Percentiles rank a stretch among this genome's conserved stretches.
Conservation (phyloP, 2,329 filamentous ascomycete genomes). For the Sporothrix brunneoviolacea region DNA sequence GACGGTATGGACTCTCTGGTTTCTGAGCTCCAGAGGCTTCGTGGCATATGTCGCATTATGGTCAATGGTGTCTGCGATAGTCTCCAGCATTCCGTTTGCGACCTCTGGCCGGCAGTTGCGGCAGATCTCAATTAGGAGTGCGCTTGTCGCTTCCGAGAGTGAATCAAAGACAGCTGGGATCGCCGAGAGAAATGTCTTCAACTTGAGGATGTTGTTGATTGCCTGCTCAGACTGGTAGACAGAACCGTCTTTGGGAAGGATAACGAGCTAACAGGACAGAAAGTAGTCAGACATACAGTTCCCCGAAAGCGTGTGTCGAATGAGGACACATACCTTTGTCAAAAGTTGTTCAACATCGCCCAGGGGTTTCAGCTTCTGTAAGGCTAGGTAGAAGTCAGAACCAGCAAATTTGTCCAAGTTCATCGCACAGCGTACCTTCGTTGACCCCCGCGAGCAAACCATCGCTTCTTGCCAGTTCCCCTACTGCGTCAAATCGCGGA, state of each 20-base stretch:
- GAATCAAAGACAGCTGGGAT: conserved; percentile 63
- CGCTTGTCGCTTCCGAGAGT: conserved; percentile 56
- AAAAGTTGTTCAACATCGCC: conserved; percentile 74
- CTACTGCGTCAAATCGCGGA: conserved; percentile 72
- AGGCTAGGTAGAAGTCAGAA: conserved; percentile 3
- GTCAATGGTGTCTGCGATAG: conserved; percentile 69
- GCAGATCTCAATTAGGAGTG: conserved; percentile 61
- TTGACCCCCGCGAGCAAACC: conserved; percentile 75
- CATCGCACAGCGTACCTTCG: conserved; percentile 53
- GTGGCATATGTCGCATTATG: conserved; percentile 72
- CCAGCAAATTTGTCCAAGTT: too few relatives aligned
- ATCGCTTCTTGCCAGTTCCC: conserved; percentile 74
- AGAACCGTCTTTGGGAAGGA: conserved; percentile 58
- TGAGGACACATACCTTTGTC: conserved; percentile 49
- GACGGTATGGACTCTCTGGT: conserved; percentile 85
- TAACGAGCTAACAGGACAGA: conserved; percentile 55
- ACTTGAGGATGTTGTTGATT: conserved; percentile 77
- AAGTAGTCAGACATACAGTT: too few relatives aligned
- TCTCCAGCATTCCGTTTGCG: conserved; percentile 51
- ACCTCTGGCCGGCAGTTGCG: conserved; percentile 61
- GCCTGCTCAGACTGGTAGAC: conserved; percentile 68
- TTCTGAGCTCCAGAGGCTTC: conserved; percentile 75
- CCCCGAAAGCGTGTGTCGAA: too few relatives aligned
- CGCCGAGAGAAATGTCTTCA: conserved; percentile 71
- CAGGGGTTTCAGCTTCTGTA: conserved; percentile 51